Conservation (phyloP, 495 filamentous ascomycete genomes). For the Daldinia decipiens region DNA sequence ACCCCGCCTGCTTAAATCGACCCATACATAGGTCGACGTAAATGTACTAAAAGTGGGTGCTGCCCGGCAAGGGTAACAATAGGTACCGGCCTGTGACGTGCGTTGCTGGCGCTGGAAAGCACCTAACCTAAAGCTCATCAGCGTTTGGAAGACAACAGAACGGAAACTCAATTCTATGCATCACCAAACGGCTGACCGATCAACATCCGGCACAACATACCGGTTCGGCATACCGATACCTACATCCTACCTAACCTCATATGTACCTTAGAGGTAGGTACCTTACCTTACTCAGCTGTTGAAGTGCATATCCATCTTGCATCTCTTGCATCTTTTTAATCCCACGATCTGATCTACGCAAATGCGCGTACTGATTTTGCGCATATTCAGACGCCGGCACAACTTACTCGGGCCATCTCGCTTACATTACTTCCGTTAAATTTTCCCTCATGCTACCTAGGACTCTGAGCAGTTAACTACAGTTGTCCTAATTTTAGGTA, state of each 20-base stretch:
- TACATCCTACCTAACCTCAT: too few species aligned
- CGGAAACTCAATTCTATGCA: constrained; percentile 8
- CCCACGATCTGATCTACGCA: constrained; percentile 31
- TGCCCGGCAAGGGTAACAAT: constrained; percentile 3
- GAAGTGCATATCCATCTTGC: constrained; percentile 1
- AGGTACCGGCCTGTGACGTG: constrained; percentile 31
- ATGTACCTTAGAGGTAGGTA: neutral
- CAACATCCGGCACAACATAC: neutral
- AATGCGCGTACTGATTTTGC: constrained; percentile 37
- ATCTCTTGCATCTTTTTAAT: constrained; percentile 6
- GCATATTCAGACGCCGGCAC: constrained; percentile 22
- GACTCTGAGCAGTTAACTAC: neutral
- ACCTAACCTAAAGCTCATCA: constrained; percentile 8
- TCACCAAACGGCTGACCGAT: constrained; percentile 7
- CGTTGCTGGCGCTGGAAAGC: constrained; percentile 10
- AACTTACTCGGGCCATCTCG: neutral
- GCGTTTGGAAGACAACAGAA: constrained; percentile 21
- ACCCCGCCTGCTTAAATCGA: constrained; percentile 24
- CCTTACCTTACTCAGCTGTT: neutral
- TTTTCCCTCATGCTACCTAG: neutral
- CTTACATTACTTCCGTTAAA: constrained; percentile 5
- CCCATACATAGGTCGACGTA: constrained; percentile 6
- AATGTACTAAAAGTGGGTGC: constrained; percentile 12
- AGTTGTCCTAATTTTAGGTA: neutral
- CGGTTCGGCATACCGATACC: neutral